Evolutionary conservation across 2,329 filamentous ascomycete species (phyloP), one percentile per base, ranked within the genome.

Genomic region (Diatrype stigma): DNA sequence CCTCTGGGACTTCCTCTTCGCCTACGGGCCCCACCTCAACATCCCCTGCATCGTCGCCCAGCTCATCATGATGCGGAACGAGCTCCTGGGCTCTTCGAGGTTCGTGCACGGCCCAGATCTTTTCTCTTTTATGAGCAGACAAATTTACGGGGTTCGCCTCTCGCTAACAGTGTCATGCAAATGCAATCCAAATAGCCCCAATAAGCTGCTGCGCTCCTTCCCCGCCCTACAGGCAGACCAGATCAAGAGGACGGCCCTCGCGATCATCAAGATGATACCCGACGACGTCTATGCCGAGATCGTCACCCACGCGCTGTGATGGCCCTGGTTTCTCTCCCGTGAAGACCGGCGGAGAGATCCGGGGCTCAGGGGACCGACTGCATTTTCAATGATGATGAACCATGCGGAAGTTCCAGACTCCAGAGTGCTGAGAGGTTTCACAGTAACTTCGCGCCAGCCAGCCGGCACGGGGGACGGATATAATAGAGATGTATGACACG

Each of bases 31-130:
- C 34, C 94, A 99, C 68, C 70, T 99, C 54, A 99, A 99, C 64
- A 90, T 99, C 50, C 73, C 99, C 21, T 97, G 94, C 67, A 96
- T 99, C 57, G 94, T 97, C 16, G 93, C 93, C 14, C 94, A 99
- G 71, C 76, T 99, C 48, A 86, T 96, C 46, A 81, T 96, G 62
- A 90, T 96, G 72, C 80, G 92, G 52, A 87, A 92, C 51, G 85
- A 90, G 54, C 85, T 99, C 48, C 73, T 99, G 60, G 84, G 84
- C 51, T 96, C 89, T 51, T 81, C 87, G 6, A 96, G 89, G 92
- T 96, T 74, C 58, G 77, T 58, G 17, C 10, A 34, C 30, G 7
- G 30, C 30, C 7, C 30, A 34, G 7, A 26, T 48, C 55, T 58
- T 47, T 51, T 49, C 30, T 40, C n/a, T n/a, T n/a, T n/a, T n/a